These are phyloP conservation scores for Helotiales sp. DNA, from an alignment of 2,329 filamentous ascomycete genomes.

Conservation along the genomic window DNA sequence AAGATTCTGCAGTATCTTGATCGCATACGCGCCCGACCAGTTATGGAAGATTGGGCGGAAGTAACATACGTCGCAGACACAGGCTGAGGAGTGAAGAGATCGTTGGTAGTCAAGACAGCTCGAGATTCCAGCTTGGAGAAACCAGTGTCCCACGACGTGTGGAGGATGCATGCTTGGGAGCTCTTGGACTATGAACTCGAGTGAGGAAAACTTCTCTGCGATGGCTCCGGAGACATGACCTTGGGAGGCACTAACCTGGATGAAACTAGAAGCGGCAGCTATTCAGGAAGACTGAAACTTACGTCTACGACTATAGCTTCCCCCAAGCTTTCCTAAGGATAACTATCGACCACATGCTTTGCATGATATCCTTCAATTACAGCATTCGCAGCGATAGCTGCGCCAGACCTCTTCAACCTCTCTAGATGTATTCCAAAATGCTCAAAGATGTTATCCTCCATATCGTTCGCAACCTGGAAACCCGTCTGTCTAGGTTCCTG, in stretches of 20 bases:
- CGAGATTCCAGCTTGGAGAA: constrained; percentile 28
- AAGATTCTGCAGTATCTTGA: constrained; percentile 45
- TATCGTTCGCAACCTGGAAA: too few species aligned
- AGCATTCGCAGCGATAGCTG: constrained; percentile 42
- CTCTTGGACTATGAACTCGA: constrained; percentile 39
- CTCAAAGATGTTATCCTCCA: too few species aligned
- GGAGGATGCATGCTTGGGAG: constrained; percentile 48
- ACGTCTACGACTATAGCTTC: constrained; percentile 39
- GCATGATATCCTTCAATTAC: constrained; percentile 32
- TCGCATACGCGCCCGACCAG: constrained; percentile 41
- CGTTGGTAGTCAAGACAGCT: constrained; percentile 45
- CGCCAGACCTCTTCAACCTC: constrained; percentile 41
- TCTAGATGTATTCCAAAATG: constrained; percentile 28
- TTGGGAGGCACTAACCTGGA: constrained; percentile 36
- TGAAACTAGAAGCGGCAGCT: neutral
- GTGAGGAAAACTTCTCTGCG: constrained; percentile 32
- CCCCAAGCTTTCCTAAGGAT: constrained; percentile 37
- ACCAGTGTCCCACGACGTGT: constrained; percentile 45
- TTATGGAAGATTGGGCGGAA: constrained; percentile 50
- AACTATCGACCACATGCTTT: constrained; percentile 34
- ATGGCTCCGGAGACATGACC: constrained; percentile 37
- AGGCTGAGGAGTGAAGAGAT: constrained; percentile 53
- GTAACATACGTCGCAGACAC: constrained; percentile 51
- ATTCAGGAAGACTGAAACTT: neutral
- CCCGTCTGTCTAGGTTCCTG: constrained; percentile 46